Conservation (phyloP, 192 early-diverging fungal species). For the Umbelopsis ramanniana region DNA sequence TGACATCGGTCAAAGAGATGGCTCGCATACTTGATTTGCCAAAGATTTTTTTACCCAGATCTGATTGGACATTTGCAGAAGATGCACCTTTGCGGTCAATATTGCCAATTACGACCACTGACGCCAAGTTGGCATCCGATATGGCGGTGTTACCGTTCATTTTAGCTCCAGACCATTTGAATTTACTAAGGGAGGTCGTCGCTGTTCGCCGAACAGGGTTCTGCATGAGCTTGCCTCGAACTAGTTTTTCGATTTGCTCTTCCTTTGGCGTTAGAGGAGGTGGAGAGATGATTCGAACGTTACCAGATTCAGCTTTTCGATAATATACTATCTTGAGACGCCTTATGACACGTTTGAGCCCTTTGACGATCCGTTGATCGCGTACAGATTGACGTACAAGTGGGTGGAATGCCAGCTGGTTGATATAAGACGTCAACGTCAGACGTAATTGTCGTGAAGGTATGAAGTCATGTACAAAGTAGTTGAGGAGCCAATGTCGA, state of each 20-base stretch:
- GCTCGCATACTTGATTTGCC: background rate
- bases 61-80: background rate
- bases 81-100: conserved; percentile 3
- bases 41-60: background rate
- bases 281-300: conserved; percentile 38
- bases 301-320: conserved; percentile 4
- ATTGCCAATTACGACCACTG: conserved; percentile 43
- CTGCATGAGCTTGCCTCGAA: conserved; percentile 31
- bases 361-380: conserved; percentile 59
- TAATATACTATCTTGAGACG: conserved; percentile 42
- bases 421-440: conserved; percentile 45
- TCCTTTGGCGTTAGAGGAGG: conserved; percentile 37
- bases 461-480: conserved; percentile 62
- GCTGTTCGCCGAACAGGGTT: conserved; percentile 31
- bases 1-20: background rate
- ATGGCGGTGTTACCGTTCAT: conserved; percentile 36
- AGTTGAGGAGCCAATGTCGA: conserved; percentile 65
- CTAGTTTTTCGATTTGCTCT: conserved; percentile 34
- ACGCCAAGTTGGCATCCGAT: conserved; percentile 27
- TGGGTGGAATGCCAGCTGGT: conserved; percentile 43
- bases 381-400: conserved; percentile 43
- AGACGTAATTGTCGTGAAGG: conserved; percentile 42
- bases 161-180: conserved; percentile 26
- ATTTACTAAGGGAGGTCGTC: conserved; percentile 20
- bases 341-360: conserved; percentile 39